Evolutionary conservation across 2,329 filamentous ascomycete genomes (phyloP).

Genomic region (Aspergillus sp.): DNA sequence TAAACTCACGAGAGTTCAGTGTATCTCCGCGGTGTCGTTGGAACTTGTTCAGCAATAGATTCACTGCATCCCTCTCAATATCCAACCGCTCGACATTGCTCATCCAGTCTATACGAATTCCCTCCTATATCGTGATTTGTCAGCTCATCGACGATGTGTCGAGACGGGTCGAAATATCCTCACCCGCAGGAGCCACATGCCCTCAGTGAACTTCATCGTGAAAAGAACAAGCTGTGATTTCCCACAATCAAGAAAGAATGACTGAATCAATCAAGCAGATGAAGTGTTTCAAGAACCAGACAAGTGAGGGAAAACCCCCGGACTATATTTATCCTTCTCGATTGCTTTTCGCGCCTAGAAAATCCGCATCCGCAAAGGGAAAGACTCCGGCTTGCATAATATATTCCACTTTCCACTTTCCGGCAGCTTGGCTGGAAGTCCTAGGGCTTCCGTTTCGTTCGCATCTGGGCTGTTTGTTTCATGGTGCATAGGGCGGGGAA

Average conservation of each 20-base stretch:
- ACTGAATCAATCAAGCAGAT: neutral
- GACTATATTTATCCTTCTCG: neutral
- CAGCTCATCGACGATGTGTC: neutral
- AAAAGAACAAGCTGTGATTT: neutral
- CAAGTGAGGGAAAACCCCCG: neutral
- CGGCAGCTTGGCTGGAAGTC: neutral
- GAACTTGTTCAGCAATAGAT: conserved; percentile 39
- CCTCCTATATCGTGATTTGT: conserved; percentile 26
- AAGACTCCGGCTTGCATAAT: conserved; percentile 7
- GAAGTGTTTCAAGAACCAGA: neutral
- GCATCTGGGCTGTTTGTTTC: neutral
- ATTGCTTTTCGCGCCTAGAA: neutral
- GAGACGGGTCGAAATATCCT: neutral
- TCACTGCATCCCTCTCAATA: conserved; percentile 31
- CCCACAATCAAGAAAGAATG: neutral
- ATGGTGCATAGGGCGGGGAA: neutral
- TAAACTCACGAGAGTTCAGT: conserved; percentile 35
- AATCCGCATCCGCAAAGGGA: conserved; percentile 10
- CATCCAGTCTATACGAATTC: conserved; percentile 43
- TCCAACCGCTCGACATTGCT: conserved; percentile 39
- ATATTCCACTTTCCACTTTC: neutral
- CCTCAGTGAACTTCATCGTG: conserved; percentile 44
- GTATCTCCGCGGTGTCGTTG: conserved; percentile 42
- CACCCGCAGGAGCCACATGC: conserved; percentile 41
- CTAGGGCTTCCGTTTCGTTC: neutral